Evolutionary conservation across 805 yeast species (phyloP).

Genomic region (Komagataella pastoris): DNA sequence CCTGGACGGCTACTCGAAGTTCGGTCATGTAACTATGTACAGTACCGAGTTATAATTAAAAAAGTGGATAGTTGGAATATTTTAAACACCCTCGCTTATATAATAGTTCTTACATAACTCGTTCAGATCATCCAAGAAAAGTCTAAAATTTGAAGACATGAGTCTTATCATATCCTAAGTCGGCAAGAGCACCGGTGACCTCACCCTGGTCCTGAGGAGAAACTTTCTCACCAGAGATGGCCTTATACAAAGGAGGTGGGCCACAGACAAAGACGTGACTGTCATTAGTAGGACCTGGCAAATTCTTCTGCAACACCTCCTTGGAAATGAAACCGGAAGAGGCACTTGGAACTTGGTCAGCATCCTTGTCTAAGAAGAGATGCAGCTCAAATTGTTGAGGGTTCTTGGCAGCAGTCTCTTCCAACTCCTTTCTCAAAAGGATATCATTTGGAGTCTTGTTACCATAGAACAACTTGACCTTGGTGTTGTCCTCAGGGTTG

Average conservation of each 20-base stretch:
- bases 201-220: conserved; percentile 94
- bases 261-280: conserved; percentile 85
- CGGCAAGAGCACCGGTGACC: conserved; percentile 75
- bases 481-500: conserved; percentile 82
- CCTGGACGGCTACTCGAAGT: conserved; percentile 56
- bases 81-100: not conserved
- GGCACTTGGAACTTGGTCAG: conserved; percentile 33
- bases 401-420: conserved; percentile 45
- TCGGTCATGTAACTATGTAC: not conserved
- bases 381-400: conserved; percentile 68
- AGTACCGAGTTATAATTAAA: not conserved
- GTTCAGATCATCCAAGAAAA: not conserved
- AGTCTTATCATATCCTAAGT: conserved; percentile 76
- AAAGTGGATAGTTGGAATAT: not conserved
- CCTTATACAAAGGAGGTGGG: conserved; percentile 84
- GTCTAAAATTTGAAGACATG: conserved; percentile 77
- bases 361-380: conserved; percentile 63
- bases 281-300: conserved; percentile 53
- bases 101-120: not conserved
- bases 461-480: conserved; percentile 75
- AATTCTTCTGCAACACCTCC: conserved; percentile 47
- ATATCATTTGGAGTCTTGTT: conserved; percentile 68
- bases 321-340: conserved; percentile 65
- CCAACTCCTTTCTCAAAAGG: conserved; percentile 67
- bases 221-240: conserved; percentile 74